phyloP scores from a whole-genome alignment of 257 asterid species.

The Thymus mandschuricus region DNA sequence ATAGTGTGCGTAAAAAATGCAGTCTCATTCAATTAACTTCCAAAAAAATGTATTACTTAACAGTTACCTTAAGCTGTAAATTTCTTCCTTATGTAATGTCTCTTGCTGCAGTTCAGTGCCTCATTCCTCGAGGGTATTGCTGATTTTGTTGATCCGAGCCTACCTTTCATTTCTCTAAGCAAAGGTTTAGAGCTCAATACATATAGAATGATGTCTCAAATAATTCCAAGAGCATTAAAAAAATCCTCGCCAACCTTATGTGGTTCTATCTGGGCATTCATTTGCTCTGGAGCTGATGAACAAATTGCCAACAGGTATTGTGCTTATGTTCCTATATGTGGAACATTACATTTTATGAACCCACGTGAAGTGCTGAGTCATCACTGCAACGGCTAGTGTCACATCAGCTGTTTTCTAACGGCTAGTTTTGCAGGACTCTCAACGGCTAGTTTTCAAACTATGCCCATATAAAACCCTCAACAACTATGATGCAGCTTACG shows the following conservation, averaged over 20 bases:
- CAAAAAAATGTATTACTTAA: too few relatives aligned
- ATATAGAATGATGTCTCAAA: constrained; percentile 87
- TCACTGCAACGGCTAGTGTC: too few relatives aligned
- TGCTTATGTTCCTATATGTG: constrained; percentile 29
- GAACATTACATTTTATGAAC: neutral
- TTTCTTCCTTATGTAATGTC: constrained; percentile 25
- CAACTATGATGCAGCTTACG: too few relatives aligned
- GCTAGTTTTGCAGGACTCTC: too few relatives aligned
- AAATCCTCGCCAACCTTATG: constrained; percentile 91
- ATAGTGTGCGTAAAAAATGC: too few relatives aligned
- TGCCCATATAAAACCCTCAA: too few relatives aligned
- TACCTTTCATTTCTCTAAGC: constrained; percentile 94
- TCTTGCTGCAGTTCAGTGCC: constrained; percentile 82
- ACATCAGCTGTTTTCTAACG: too few relatives aligned
- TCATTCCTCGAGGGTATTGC: constrained; percentile 81
- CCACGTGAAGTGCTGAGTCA: too few relatives aligned
- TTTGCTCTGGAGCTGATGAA: constrained; percentile 94
- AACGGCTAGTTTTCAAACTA: too few relatives aligned
- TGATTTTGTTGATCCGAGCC: constrained; percentile 75
- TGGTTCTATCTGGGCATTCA: constrained; percentile 89
- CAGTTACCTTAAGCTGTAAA: constrained; percentile 21
- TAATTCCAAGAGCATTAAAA: constrained; percentile 71
- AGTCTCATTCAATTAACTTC: too few relatives aligned
- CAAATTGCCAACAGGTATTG: constrained; percentile 81
- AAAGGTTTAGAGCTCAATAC: constrained; percentile 92